Base-by-base conservation (phyloP, 2,329 filamentous ascomycete species). In the Exophiala phaeomuriformis region DNA sequence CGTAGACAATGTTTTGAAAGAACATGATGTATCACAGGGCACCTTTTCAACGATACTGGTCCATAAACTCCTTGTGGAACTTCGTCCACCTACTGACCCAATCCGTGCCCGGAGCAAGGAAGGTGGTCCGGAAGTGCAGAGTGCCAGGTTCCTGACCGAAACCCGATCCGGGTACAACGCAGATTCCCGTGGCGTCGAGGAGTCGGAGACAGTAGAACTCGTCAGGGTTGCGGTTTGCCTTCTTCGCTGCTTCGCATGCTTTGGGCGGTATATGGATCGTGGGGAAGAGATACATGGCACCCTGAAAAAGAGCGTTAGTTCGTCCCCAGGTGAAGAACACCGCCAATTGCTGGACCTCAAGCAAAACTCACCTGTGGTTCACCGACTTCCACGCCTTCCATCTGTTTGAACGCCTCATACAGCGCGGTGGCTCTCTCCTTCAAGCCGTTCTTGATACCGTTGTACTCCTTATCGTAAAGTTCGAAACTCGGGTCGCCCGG, bases 221-320 rank as follows among this genome's bases (percentile, higher is more conserved):
- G 65, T 98, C 93, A 1, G 91, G 74, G 8, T 78, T 75, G 66
- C 86, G 86, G 64, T 82, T 83, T 69, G 90, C 87, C 57, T 84
- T 74, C 65, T 77, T 71, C 35, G 93, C 93, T 10, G 87, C 88
- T 61, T 85, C 84, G 58, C 84, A 72, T 39, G 90, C 93, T 73
- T 88, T 88, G 28, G 73, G 64, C 1, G 93, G 82, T 28, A 98
- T 77, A 33, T 77, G 82, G 73, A 98, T 95, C 64, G 88, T 93
- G 28, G 93, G 93, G 82, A 97, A 98, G 65, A 98, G 86, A 76
- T 98, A 98, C 93, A 98, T 98, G 68, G 87, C 85, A 56, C 93
- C 93, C 79, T 95, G 61, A 27, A 39, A 27, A 39, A 19, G 19
- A 19, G 19, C 19, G 19, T 39, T 7, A 41, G 9, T 27, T 41